phyloP scores from a whole-genome alignment of 257 asterid species.

The Fraxinus excelsior region DNA sequence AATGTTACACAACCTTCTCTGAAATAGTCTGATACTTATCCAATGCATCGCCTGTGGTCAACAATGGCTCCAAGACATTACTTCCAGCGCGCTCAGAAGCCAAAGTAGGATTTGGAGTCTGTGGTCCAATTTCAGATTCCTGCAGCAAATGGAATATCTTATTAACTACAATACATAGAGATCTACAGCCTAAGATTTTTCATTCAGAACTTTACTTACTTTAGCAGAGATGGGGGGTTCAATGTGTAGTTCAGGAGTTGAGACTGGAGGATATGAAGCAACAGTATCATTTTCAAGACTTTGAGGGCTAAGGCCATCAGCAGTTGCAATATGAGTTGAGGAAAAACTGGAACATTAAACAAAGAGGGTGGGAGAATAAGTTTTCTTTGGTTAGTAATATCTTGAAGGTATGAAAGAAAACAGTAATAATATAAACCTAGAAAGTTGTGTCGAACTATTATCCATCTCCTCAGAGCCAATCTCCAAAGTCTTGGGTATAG shows the following conservation, averaged over 20 bases:
- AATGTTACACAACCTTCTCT: slow-evolving; percentile 66
- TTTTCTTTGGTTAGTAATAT: neutral
- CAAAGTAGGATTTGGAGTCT: slow-evolving; percentile 51
- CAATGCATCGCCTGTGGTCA: slow-evolving; percentile 89
- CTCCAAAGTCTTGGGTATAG: slow-evolving; percentile 62
- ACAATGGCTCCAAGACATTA: slow-evolving; percentile 58
- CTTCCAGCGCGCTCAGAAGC: slow-evolving; percentile 66
- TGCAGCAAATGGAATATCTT: slow-evolving; percentile 27
- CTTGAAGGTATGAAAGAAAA: neutral
- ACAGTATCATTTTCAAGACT: slow-evolving; percentile 59
- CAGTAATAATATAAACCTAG: slow-evolving; percentile 46
- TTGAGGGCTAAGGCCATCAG: slow-evolving; percentile 52
- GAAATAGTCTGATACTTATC: slow-evolving; percentile 82
- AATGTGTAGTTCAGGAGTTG: slow-evolving; percentile 49
- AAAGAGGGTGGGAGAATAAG: neutral
- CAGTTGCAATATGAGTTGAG: slow-evolving; percentile 51
- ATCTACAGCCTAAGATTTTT: slow-evolving; percentile 10
- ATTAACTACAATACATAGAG: neutral
- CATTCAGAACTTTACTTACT: slow-evolving; percentile 42
- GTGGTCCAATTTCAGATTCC: slow-evolving; percentile 57
- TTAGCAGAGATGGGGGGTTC: slow-evolving; percentile 58
- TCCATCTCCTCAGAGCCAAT: slow-evolving; percentile 64
- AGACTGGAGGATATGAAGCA: slow-evolving; percentile 30
- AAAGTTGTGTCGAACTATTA: slow-evolving; percentile 52
- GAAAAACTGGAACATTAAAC: slow-evolving; percentile 48